phyloP scores from a whole-genome alignment of 352 stramenopile species.

The Pythium aristosporum region DNA sequence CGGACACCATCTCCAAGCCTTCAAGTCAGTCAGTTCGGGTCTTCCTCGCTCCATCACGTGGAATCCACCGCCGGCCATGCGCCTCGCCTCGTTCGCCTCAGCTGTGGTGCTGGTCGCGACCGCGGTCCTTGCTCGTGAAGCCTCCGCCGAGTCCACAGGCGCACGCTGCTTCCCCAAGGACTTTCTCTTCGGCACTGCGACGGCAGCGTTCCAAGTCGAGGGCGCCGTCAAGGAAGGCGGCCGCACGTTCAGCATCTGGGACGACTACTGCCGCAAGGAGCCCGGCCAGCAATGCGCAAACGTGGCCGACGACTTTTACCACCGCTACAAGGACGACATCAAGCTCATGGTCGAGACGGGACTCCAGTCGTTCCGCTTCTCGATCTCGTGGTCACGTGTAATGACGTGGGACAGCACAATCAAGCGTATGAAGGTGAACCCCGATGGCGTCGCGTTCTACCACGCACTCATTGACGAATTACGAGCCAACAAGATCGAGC shows the following conservation, averaged over 20 bases:
- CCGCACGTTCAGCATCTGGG: conserved; percentile 90
- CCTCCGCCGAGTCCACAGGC: too few species aligned
- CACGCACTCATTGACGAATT: conserved; percentile 90
- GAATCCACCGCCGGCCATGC: too few species aligned
- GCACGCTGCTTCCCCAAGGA: conserved; percentile 58
- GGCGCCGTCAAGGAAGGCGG: conserved; percentile 86
- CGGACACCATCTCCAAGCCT: too few species aligned
- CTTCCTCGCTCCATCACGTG: too few species aligned
- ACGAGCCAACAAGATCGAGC: conserved; percentile 64
- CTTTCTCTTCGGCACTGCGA: conserved; percentile 90
- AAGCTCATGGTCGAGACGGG: conserved; percentile 90
- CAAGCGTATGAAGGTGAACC: conserved; percentile 71
- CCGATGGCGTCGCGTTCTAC: conserved; percentile 91
- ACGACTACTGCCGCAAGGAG: conserved; percentile 85
- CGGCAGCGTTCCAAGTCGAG: conserved; percentile 93
- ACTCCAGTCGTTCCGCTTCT: conserved; percentile 92
- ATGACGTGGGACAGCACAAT: conserved; percentile 71
- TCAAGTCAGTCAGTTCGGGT: too few species aligned
- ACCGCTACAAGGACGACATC: conserved; percentile 91
- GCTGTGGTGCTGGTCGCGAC: too few species aligned
- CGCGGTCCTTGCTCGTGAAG: too few species aligned
- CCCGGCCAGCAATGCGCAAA: conserved; percentile 89
- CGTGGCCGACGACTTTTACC: conserved; percentile 93
- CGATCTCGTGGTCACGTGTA: conserved; percentile 92
- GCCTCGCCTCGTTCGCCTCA: too few species aligned